Evolutionary conservation across 2,329 filamentous ascomycete species (phyloP).

Genomic region (Sodiomyces alkalinus): DNA sequence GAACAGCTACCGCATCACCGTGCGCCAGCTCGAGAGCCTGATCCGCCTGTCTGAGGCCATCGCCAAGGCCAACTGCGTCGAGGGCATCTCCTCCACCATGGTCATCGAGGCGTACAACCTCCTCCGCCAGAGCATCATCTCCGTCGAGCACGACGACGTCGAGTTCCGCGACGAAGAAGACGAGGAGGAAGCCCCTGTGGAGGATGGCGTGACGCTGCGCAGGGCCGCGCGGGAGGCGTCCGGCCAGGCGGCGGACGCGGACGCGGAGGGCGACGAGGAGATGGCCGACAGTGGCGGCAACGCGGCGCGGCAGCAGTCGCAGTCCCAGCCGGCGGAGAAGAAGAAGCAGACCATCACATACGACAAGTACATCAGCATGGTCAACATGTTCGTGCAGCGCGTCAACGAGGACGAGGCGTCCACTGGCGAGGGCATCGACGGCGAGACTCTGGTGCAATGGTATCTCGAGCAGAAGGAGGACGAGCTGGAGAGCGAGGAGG

Average conservation of each 20-base stretch:
- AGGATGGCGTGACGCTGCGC: constrained; percentile 29
- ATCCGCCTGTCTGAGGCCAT: constrained; percentile 96
- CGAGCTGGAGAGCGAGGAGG: constrained; percentile 67
- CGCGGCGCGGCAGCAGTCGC: too few species aligned
- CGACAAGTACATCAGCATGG: constrained; percentile 84
- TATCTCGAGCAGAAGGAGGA: constrained; percentile 86
- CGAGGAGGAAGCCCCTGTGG: constrained; percentile 29
- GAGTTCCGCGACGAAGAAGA: constrained; percentile 78
- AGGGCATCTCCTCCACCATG: constrained; percentile 71
- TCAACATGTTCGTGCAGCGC: constrained; percentile 69
- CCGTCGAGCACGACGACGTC: constrained; percentile 92
- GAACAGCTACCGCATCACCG: constrained; percentile 95
- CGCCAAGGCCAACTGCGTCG: constrained; percentile 91
- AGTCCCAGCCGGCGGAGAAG: constrained; percentile 25
- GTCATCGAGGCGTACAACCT: constrained; percentile 88
- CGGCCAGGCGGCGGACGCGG: constrained; percentile 29
- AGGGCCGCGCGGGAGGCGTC: constrained; percentile 21
- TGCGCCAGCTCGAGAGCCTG: constrained; percentile 88
- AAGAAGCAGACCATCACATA: constrained; percentile 82
- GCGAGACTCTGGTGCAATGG: constrained; percentile 70
- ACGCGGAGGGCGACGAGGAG: constrained; percentile 28
- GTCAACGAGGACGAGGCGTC: constrained; percentile 69
- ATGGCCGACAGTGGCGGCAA: constrained; percentile 24
- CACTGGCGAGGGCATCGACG: constrained; percentile 68
- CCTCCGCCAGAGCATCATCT: constrained; percentile 87